These are phyloP conservation scores for Anthracocystis setariae DNA, from an alignment of 1,284 basidiomycete genomes.

Conservation along the genomic window DNA sequence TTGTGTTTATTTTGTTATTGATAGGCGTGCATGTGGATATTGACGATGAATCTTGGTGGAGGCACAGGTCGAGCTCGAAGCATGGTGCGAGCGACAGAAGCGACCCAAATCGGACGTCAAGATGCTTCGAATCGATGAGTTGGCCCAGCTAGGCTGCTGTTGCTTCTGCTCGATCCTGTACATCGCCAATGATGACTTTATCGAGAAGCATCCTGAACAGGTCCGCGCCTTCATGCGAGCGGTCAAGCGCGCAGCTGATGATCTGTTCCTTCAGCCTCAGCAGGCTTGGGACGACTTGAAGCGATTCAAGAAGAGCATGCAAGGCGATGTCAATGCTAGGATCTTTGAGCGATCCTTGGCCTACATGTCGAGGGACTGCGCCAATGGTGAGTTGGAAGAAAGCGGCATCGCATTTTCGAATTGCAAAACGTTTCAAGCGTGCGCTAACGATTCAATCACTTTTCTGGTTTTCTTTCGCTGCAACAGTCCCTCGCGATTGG, in stretches of 20 bases:
- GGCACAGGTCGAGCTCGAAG: constrained; percentile 63
- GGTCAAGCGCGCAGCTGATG: constrained; percentile 68
- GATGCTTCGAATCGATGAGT: constrained; percentile 68
- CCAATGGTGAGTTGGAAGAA: constrained; percentile 47
- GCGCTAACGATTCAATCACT: no score
- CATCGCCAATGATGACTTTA: constrained; percentile 61
- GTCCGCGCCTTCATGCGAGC: constrained; percentile 68
- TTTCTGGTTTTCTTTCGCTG: no score
- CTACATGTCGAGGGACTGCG: constrained; percentile 68
- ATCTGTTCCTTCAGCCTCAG: constrained; percentile 63
- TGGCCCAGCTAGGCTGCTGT: constrained; percentile 68
- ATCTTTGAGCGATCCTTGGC: constrained; percentile 67
- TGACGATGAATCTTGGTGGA: neutral
- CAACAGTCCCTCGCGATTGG: constrained; percentile 54
- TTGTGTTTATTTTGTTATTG: neutral
- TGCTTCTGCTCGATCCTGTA: constrained; percentile 68
- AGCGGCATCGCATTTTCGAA: no score
- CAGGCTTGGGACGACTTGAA: constrained; percentile 68
- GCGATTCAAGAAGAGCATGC: constrained; percentile 66
- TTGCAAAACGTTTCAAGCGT: no score
- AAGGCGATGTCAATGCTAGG: constrained; percentile 61
- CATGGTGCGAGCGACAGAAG: constrained; percentile 67
- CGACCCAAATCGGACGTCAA: constrained; percentile 68
- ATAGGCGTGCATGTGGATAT: no score
- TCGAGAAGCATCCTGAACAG: constrained; percentile 65